Evolutionary conservation across 2,329 filamentous ascomycete genomes (phyloP).

Genomic region (Bimuria novae-zelandiae): DNA sequence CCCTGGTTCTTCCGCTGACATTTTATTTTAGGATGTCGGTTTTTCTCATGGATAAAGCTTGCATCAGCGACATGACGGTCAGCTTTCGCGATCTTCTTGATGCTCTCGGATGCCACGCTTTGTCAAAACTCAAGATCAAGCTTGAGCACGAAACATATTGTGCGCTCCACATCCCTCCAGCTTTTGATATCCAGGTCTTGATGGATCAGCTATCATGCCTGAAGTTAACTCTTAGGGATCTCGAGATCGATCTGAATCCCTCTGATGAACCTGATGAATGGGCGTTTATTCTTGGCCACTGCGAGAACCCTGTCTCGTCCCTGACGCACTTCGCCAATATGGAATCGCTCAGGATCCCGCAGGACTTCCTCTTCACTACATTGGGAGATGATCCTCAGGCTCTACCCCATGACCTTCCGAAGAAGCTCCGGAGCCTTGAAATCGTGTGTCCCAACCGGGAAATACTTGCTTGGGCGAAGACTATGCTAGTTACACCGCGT

Average conservation of each 20-base stretch:
- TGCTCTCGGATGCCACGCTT: slow-evolving; percentile 20
- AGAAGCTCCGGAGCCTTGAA: slow-evolving; percentile 20
- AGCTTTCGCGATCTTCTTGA: slow-evolving; percentile 24
- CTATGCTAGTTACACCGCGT: background rate
- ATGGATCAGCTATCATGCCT: slow-evolving; percentile 20
- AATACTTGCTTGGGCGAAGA: slow-evolving; percentile 13
- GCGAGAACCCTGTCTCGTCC: slow-evolving; percentile 13
- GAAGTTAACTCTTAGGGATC: slow-evolving; percentile 11
- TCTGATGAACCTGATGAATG: slow-evolving; percentile 17
- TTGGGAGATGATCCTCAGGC: background rate
- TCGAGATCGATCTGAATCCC: slow-evolving; percentile 21
- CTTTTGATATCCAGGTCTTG: slow-evolving; percentile 20
- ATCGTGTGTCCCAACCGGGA: slow-evolving; percentile 19
- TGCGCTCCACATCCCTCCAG: slow-evolving; percentile 18
- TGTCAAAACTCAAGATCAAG: slow-evolving; percentile 21
- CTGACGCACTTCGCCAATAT: slow-evolving; percentile 16
- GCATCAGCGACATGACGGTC: slow-evolving; percentile 19
- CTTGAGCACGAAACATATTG: slow-evolving; percentile 25
- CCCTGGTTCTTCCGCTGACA: background rate
- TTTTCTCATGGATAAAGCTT: slow-evolving; percentile 22
- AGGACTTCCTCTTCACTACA: slow-evolving; percentile 20
- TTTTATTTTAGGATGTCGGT: slow-evolving; percentile 10
- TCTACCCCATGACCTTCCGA: slow-evolving; percentile 16
- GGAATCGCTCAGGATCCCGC: slow-evolving; percentile 19
- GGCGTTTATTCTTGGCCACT: slow-evolving; percentile 20